Base-by-base conservation (phyloP, 257 asterid genomes). In the Leptodermis oblonga region DNA sequence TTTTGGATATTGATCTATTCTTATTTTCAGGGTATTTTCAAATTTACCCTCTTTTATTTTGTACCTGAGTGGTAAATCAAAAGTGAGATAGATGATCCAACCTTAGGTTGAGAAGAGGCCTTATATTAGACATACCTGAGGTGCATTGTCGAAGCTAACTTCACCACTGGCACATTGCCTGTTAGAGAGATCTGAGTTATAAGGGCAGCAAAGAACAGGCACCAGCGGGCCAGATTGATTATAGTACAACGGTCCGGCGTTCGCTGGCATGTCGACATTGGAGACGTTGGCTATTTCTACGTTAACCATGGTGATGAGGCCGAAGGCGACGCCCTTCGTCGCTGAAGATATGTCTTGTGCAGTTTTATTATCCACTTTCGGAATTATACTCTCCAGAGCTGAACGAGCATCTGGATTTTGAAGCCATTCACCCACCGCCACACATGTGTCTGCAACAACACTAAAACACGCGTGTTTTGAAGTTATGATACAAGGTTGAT, bases 381-480 rank as follows among this genome's bases (percentile, higher is more conserved):
- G 86, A 42, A 82, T 74, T 58, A 82, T 68, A 20, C 43, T 53
- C 39, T 77, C 82, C 18, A 82, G 73, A 6, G 84, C 65, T 36
- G 86, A 76, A 71, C 54, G 31, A n/a, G 79, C 78, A 0, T 23
- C 70, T n/a, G 86, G 84, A 55, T 74, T 82, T 28, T 64, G 78
- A n/a, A 65, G 76, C 86, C 86, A 82, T 34, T 79, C 72, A 13
- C 75, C 78, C 72, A 82, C 72, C 14, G 86, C 82, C 15, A 74
- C 73, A 31, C 86, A 79, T 9, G 84, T 79, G 37, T 82, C 86
- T 61, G 79, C 65, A 25, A 76, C 77, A 34, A 71, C 69, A 28
- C 86, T 82, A 62, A 26, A n/a, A n/a, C n/a, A n/a, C n/a, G n/a
- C n/a, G n/a, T n/a, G n/a, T n/a, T n/a, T n/a, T n/a, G n/a, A n/a